Conservation (phyloP, 441 rosid genomes). For the Jatropha multifida region DNA sequence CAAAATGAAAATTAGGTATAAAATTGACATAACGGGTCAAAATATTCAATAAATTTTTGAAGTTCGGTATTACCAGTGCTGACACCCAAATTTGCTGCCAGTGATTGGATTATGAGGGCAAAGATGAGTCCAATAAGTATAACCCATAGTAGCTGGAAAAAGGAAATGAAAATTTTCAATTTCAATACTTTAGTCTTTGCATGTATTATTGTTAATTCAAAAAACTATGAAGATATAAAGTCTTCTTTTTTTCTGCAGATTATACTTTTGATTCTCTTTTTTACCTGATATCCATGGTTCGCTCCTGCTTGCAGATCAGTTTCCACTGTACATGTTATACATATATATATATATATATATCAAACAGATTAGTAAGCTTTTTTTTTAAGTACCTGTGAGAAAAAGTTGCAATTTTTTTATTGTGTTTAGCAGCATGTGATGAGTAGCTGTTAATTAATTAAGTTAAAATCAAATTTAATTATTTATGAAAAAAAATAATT, state of each 20-base stretch:
- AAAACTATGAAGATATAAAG: not conserved
- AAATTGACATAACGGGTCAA: not conserved
- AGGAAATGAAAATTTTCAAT: not conserved
- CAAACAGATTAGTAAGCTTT: too few relatives aligned
- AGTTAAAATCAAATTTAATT: too few relatives aligned
- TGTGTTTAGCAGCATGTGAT: too few relatives aligned
- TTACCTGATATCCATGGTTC: conserved; percentile 49
- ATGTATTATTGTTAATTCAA: not conserved
- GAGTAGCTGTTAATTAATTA: too few relatives aligned
- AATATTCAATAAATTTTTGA: too few relatives aligned
- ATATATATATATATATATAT: too few relatives aligned
- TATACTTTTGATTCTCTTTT: not conserved
- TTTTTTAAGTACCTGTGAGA: too few relatives aligned
- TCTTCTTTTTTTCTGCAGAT: too few relatives aligned
- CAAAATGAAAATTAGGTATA: not conserved
- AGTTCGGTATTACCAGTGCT: conserved; percentile 42
- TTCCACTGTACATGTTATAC: conserved; percentile 41
- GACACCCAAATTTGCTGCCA: conserved; percentile 73
- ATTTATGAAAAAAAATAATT: too few relatives aligned
- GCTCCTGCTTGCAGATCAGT: conserved; percentile 80
- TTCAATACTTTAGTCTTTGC: not conserved
- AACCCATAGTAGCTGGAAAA: conserved; percentile 57
- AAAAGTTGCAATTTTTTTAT: too few relatives aligned
- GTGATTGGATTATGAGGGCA: conserved; percentile 61
- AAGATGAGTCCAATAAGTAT: conserved; percentile 54